Evolutionary conservation across 140 eudicot species (phyloP).

Genomic region (Oenanthe javanica): DNA sequence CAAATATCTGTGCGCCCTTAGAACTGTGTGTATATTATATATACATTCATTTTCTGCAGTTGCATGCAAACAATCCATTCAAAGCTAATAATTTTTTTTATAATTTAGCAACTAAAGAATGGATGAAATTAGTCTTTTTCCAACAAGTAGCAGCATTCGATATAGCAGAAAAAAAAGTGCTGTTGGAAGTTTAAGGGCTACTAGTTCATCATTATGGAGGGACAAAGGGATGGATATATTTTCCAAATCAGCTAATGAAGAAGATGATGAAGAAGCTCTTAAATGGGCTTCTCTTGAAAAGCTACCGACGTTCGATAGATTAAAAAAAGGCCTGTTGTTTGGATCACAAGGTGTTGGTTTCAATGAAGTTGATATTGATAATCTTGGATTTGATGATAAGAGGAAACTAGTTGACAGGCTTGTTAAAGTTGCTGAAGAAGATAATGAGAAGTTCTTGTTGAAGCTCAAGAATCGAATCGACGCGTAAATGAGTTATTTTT

Average conservation of each 20-base stretch:
- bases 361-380: conserved; percentile 23
- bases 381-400: conserved; percentile 25
- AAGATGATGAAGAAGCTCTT: conserved; percentile 70
- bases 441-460: conserved; percentile 45
- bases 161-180: conserved; percentile 10
- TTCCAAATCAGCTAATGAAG: conserved; percentile 43
- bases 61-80: neutral
- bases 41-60: neutral
- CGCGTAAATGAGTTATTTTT: conserved; percentile 15
- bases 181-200: conserved; percentile 28
- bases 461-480: conserved; percentile 36
- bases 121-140: conserved; percentile 31
- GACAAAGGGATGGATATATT: conserved; percentile 40
- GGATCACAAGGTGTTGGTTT: conserved; percentile 18
- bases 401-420: conserved; percentile 31
- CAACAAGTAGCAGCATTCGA: conserved; percentile 28
- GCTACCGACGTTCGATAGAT: conserved; percentile 30
- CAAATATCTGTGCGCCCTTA: too few species aligned
- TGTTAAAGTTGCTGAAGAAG: conserved; percentile 32
- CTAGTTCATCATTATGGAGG: conserved; percentile 42
- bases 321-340: conserved; percentile 30
- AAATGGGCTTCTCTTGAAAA: conserved; percentile 62
- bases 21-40: too few species aligned
- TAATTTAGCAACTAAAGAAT: conserved; percentile 4
- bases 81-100: neutral